These are phyloP conservation scores for Chlamydomonas sp. DNA, from an alignment of 139 green algal genomes.

Conservation along the genomic window DNA sequence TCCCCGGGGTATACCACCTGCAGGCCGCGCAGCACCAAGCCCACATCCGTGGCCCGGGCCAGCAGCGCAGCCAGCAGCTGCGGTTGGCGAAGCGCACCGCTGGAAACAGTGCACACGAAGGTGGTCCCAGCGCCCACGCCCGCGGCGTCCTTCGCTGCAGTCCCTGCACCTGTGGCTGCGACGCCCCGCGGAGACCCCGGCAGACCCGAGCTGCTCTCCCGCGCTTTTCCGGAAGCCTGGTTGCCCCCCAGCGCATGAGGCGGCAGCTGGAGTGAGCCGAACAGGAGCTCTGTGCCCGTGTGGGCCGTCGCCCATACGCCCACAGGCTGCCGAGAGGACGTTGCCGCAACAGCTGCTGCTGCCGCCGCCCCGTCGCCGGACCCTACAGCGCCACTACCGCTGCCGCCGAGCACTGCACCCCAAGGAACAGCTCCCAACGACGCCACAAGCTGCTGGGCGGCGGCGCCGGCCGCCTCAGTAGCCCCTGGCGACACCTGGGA, in stretches of 20 bases:
- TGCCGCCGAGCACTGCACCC: not conserved
- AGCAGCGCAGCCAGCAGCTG: not conserved
- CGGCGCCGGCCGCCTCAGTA: not conserved
- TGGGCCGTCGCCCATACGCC: not conserved
- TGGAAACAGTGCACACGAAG: constrained; percentile 2
- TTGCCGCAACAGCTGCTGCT: not conserved
- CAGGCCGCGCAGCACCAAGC: constrained; percentile 21
- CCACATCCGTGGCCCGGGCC: not conserved
- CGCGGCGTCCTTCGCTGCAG: not conserved
- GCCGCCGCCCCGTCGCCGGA: not conserved
- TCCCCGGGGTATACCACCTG: constrained; percentile 27
- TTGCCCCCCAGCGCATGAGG: not conserved
- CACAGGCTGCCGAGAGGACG: not conserved
- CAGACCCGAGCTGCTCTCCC: not conserved
- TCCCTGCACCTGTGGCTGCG: no score
- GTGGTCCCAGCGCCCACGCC: not conserved
- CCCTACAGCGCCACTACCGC: not conserved
- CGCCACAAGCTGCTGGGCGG: not conserved
- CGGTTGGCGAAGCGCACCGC: not conserved
- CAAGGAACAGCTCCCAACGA: not conserved
- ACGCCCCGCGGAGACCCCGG: no score
- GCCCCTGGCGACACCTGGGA: not conserved
- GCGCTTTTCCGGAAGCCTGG: not conserved
- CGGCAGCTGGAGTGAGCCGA: not conserved
- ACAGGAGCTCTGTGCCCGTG: not conserved